Conservation (phyloP, 805 yeast species). For the Ogataea salicorniae region DNA sequence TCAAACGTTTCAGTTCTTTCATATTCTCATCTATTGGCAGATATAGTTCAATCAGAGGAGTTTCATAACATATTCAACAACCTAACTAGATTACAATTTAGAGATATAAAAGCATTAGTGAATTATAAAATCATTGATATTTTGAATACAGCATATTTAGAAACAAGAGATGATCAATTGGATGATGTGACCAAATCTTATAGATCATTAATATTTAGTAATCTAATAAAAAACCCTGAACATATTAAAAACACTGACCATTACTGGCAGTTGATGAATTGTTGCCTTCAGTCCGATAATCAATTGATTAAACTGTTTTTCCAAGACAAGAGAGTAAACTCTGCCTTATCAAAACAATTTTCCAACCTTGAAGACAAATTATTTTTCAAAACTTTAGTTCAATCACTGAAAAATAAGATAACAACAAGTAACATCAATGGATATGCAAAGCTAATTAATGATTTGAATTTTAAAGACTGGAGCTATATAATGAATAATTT, state of each 20-base stretch:
- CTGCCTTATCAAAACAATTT: not conserved
- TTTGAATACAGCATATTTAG: slow-evolving; percentile 11
- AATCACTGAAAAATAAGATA: not conserved
- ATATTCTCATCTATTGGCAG: slow-evolving; percentile 7
- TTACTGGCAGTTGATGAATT: slow-evolving; percentile 12
- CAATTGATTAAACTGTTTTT: slow-evolving; percentile 2
- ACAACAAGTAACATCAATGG: not conserved
- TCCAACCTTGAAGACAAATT: slow-evolving; percentile 1
- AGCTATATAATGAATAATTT: not conserved
- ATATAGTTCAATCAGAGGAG: slow-evolving; percentile 3
- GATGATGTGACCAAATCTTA: slow-evolving; percentile 6
- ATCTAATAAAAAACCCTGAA: not conserved
- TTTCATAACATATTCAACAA: slow-evolving; percentile 1
- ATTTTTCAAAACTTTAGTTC: slow-evolving; percentile 5
- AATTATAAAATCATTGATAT: slow-evolving; percentile 10
- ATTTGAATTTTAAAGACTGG: slow-evolving; percentile 6
- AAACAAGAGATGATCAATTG: slow-evolving; percentile 2
- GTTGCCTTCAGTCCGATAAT: slow-evolving; percentile 1
- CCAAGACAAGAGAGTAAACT: not conserved
- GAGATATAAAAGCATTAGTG: slow-evolving; percentile 13
- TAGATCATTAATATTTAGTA: not conserved
- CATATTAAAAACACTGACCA: slow-evolving; percentile 2
- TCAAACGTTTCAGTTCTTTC: not conserved
- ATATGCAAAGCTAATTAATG: slow-evolving; percentile 2
- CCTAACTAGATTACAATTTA: not conserved